Conservation (phyloP, 768 basidiomycete species). For the Pleurotus pulmonarius region DNA sequence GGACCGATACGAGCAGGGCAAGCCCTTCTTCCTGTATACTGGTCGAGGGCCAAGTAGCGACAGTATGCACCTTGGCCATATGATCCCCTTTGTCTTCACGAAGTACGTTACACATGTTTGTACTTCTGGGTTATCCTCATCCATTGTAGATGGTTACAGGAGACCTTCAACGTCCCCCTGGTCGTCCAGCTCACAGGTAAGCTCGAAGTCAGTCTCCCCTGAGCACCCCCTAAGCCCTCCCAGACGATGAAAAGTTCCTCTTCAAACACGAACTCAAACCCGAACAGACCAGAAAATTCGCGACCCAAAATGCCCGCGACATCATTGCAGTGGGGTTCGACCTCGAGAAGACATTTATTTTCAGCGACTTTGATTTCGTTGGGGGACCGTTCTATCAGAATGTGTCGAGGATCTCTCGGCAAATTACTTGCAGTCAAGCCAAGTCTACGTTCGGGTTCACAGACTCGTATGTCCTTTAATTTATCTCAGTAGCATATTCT, state of each 20-base stretch:
- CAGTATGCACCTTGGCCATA: slow-evolving; percentile 96
- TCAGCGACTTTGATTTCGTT: slow-evolving; percentile 87
- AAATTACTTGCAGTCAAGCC: slow-evolving; percentile 90
- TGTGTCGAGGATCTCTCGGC: slow-evolving; percentile 86
- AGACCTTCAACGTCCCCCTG: slow-evolving; percentile 90
- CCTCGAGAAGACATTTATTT: slow-evolving; percentile 92
- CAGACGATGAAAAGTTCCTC: slow-evolving; percentile 98
- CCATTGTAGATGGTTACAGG: slow-evolving; percentile 83
- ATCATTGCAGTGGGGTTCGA: slow-evolving; percentile 97
- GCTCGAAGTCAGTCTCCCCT: slow-evolving; percentile 8
- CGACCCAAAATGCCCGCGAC: slow-evolving; percentile 85
- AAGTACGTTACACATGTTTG: slow-evolving; percentile 53
- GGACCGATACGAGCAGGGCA: slow-evolving; percentile 93
- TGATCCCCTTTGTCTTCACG: slow-evolving; percentile 96
- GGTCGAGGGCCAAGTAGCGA: slow-evolving; percentile 95
- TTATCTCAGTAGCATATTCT: neutral
- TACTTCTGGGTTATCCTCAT: neutral
- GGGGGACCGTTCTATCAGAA: slow-evolving; percentile 95
- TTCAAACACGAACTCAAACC: slow-evolving; percentile 94
- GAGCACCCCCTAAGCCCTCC: neutral
- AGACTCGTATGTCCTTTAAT: slow-evolving; percentile 72
- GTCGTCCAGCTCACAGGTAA: slow-evolving; percentile 93
- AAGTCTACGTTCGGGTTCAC: slow-evolving; percentile 96
- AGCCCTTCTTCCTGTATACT: slow-evolving; percentile 98
- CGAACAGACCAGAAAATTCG: slow-evolving; percentile 81